Percentiles rank a stretch among this genome's conserved stretches.
These are phyloP conservation scores for Leptomonas seymouri DNA, from an alignment of 208 protist species.

Conservation along the genomic window DNA sequence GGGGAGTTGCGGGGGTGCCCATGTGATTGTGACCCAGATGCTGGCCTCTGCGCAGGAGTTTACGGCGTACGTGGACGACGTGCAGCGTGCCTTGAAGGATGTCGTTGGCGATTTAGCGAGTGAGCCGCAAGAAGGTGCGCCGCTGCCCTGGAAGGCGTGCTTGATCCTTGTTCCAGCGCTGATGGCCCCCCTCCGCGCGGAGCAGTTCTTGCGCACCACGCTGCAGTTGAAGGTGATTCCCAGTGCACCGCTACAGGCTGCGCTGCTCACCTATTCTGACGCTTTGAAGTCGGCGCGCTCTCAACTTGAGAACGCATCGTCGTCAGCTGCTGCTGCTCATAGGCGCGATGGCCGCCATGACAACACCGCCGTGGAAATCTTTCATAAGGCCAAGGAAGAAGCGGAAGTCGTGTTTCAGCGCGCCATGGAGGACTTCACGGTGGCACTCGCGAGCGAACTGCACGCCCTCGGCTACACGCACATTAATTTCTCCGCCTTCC, in stretches of 20 bases:
- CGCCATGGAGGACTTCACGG: conserved; percentile 32
- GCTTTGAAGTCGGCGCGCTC: conserved; percentile 12
- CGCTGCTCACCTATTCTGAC: conserved; percentile 26
- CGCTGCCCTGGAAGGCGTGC: not conserved
- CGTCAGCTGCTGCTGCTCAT: no score
- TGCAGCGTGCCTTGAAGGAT: conserved; percentile 22
- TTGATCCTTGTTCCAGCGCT: conserved; percentile 33
- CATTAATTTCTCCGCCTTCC: conserved; percentile 47
- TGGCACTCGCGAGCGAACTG: conserved; percentile 24
- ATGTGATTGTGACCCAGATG: conserved; percentile 46
- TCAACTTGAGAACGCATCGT: not conserved
- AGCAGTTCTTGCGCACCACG: conserved; percentile 28
- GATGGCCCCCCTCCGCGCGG: conserved; percentile 32
- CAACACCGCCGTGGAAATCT: not conserved
- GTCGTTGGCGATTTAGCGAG: not conserved
- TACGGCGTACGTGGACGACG: conserved; percentile 22
- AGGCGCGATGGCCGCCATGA: no score
- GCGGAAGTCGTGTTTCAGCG: conserved; percentile 31
- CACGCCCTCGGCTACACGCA: conserved; percentile 29
- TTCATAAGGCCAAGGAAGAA: conserved; percentile 23
- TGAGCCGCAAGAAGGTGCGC: not conserved
- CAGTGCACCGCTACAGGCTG: conserved; percentile 20
- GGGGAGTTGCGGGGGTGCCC: not conserved
- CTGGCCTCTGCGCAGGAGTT: conserved; percentile 42
- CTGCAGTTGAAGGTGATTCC: conserved; percentile 42